Evolutionary conservation across 345 rosid species (phyloP), one percentile per base, ranked within the genome.

Genomic region (Passiflora organensis): DNA sequence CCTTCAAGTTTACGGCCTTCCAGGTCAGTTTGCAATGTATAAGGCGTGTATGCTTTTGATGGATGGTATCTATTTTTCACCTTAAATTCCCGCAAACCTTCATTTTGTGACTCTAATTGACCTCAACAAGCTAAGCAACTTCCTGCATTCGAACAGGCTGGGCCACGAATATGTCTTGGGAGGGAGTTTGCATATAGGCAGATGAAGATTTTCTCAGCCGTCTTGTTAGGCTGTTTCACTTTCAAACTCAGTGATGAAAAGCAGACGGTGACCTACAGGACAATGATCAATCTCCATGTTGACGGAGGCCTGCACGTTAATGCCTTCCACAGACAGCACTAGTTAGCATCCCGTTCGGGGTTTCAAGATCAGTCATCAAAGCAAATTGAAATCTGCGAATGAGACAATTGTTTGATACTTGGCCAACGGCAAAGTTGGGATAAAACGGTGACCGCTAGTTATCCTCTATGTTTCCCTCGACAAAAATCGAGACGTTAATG

Each of bases 1-100:
- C 80, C 39, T 83, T 80, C 72, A 83, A 76, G 58, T 80, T 80
- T 61, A 72, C 78, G 18, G 82, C 86, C 24, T 83, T 83, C 65
- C 84, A 76, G 84, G 86, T 76, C 8, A 21, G 64, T 28, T n/a
- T n/a, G 34, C 3, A 28, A 28, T 8, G 8, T 2, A 28, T 2
- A 28, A 8, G 34, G 3, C 8, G 3, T 28, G 34, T 8, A 28
- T 28, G 8, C 3, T 28, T 8, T 8, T 28, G 34, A 2, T 28
- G 34, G 34, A 23, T 13, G n/a, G 6, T 20, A 48, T 13, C 13
- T 2, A 12, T 1, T n/a, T 16, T 51, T 15, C 13, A 25, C 20
- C 20, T 37, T 18, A 1, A 19, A 18, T n/a, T 0, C 25, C 2
- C 32, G 16, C 44, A 32, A 15, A 24, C 14, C 20, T 47, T 46